Percentiles rank a stretch among this genome's conserved stretches.
Conservation (phyloP, 2,329 filamentous ascomycete genomes). For the Fonsecaea erecta region DNA sequence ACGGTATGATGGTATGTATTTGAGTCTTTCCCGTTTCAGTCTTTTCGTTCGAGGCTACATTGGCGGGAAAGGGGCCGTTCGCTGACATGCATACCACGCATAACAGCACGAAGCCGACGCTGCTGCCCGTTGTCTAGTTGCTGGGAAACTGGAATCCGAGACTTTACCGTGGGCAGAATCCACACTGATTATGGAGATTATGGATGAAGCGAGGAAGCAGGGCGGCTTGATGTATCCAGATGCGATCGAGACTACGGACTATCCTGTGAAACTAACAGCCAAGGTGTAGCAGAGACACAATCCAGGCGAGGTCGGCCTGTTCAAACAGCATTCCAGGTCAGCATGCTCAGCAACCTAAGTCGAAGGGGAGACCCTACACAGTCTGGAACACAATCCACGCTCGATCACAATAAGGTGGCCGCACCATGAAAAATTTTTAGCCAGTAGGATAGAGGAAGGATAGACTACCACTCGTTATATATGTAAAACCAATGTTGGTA, state of each 20-base stretch:
- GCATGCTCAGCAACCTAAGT: neutral
- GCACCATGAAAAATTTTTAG: neutral
- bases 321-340: neutral
- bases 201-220: conserved; percentile 72
- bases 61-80: neutral
- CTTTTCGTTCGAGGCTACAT: neutral
- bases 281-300: conserved; percentile 5
- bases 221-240: conserved; percentile 67
- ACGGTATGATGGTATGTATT: conserved; percentile 34
- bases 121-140: conserved; percentile 37
- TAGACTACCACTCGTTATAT: too few species aligned
- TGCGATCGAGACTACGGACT: conserved; percentile 66
- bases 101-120: conserved; percentile 34
- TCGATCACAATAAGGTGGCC: neutral
- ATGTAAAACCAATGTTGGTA: too few species aligned
- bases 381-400: neutral
- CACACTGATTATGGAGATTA: conserved; percentile 80
- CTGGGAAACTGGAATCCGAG: conserved; percentile 75
- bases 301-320: neutral
- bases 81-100: neutral
- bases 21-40: neutral
- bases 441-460: neutral
- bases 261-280: conserved; percentile 47
- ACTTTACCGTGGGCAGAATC: conserved; percentile 83
- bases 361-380: neutral